Base-by-base conservation (phyloP, 257 asterid genomes). In the Petrea volubilis region DNA sequence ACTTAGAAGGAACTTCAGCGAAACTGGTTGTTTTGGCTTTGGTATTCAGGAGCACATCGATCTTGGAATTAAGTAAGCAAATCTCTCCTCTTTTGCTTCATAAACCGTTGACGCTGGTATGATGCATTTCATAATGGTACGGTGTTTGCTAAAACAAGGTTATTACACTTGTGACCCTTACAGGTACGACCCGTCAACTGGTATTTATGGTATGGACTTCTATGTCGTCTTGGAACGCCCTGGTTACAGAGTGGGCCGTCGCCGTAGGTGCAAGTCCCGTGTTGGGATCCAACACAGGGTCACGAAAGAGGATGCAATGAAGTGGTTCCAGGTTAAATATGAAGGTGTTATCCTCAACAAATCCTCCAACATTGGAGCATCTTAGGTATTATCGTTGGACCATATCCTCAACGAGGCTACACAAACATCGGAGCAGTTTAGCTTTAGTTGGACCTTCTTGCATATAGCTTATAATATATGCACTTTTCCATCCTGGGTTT, bases 191-290 rank as follows among this genome's bases (percentile, higher is more conserved):
- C 96, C 96, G 14, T 89, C 96, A 31, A 89, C 96, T 11, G 96
- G 96, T 58, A 89, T 89, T 40, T 89, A 89, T 51, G 96, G 96
- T 28, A 89, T 89, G 96, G 96, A 89, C 73, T 89, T 89, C 92
- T 90, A 21, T 18, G 87, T 89, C 7, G 94, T 87, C 20, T 70
- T 85, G 77, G 92, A 85, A 63, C 87, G 94, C 25, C 86, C 96
- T 38, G 96, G 96, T 18, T 89, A 89, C 70, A 79, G 94, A 7
- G 94, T 89, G 21, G 96, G 92, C 7, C 88, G 96, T 24, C 90
- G 94, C 47, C 85, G 96, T 23, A 85, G 96, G 76, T 89, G 96
- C 89, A 87, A 89, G 84, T 36, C 96, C 12, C 81, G 92, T 3
- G 96, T 89, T 27, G 96, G 96, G 15, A 89, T 89, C 75, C 94